phyloP scores from a whole-genome alignment of 306 rosid genomes.

The Cucumis sativus region Cucumber_9930_V3 NC_026657.2:39753001-39753500 shows the following conservation, averaged over 20 bases:
- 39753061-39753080: constrained; percentile 10
- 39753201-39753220: constrained; percentile 82
- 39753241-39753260: constrained; percentile 61
- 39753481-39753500: constrained; percentile 53
- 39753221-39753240: constrained; percentile 81
- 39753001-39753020: background rate
- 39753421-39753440: constrained; percentile 87
- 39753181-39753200: constrained; percentile 70
- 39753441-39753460: constrained; percentile 63
- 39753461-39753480: constrained; percentile 57
- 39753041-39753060: background rate
- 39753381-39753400: constrained; percentile 78
- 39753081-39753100: constrained; percentile 89
- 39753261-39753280: constrained; percentile 75
- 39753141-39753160: constrained; percentile 37
- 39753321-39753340: constrained; percentile 62
- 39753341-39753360: constrained; percentile 77
- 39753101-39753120: constrained; percentile 89
- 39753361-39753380: constrained; percentile 94
- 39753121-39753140: constrained; percentile 42
- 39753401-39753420: constrained; percentile 91
- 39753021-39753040: background rate
- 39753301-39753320: constrained; percentile 56
- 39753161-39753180: constrained; percentile 52
- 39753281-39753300: constrained; percentile 90